Evolutionary conservation across 768 basidiomycete species (phyloP).

Genomic region (Scleroderma bovista): DNA sequence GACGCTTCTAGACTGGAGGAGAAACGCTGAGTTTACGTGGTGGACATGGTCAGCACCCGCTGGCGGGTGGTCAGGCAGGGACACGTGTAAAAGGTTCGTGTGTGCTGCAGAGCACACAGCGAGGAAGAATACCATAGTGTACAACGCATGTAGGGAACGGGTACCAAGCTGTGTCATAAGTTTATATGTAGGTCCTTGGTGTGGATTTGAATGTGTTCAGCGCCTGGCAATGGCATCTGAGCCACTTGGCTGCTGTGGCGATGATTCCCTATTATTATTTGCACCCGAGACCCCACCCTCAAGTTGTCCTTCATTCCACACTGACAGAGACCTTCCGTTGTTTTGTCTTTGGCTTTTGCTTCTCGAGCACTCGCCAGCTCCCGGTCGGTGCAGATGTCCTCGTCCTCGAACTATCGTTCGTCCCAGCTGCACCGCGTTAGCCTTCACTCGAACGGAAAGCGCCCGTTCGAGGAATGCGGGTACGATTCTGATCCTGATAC

Average conservation of each 20-base stretch:
- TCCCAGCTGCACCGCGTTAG: slow-evolving; percentile 20
- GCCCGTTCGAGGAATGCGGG: slow-evolving; percentile 29
- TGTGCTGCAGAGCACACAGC: neutral
- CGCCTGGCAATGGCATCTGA: neutral
- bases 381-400: slow-evolving; percentile 14
- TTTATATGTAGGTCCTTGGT: neutral
- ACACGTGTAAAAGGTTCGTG: neutral
- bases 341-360: neutral
- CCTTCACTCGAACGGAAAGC: slow-evolving; percentile 24
- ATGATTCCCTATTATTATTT: neutral
- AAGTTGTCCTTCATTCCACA: neutral
- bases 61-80: neutral
- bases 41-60: neutral
- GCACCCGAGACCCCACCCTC: neutral
- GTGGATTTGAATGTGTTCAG: neutral
- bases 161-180: neutral
- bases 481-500: slow-evolving; percentile 28
- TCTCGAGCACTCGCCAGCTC: neutral
- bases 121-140: neutral
- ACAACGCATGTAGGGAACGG: neutral
- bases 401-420: slow-evolving; percentile 20
- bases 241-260: neutral
- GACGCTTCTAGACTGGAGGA: neutral
- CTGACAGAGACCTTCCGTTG: neutral
- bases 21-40: neutral